Conservation (phyloP, 176 grass and related monocot genomes). For the Areca catechu region DNA sequence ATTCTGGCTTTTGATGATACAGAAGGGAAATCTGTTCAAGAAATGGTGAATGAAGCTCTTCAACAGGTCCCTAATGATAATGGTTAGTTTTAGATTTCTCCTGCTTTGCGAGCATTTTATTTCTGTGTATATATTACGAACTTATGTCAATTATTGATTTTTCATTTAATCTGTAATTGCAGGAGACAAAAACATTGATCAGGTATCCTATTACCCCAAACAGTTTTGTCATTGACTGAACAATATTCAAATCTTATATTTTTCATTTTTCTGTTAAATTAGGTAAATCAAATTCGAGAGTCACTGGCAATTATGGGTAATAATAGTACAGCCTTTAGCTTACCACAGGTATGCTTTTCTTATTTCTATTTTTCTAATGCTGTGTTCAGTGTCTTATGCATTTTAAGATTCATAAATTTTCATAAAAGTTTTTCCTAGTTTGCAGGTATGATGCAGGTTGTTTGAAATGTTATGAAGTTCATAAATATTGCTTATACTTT, state of each 20-base stretch:
- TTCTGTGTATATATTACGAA: background rate
- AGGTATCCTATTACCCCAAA: constrained; percentile 37
- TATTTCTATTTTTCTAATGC: background rate
- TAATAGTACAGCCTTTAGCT: constrained; percentile 91
- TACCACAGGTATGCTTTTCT: constrained; percentile 63
- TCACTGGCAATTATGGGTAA: constrained; percentile 80
- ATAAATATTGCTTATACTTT: no score
- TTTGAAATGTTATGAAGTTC: no score
- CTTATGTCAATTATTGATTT: constrained; percentile 10
- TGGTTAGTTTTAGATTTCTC: constrained; percentile 40
- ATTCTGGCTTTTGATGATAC: constrained; percentile 13
- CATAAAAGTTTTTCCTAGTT: no score
- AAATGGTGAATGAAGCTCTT: constrained; percentile 94
- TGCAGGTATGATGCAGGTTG: no score
- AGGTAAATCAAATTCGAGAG: constrained; percentile 97
- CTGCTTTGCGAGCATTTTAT: constrained; percentile 2
- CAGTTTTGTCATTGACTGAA: constrained; percentile 12
- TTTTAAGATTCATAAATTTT: no score
- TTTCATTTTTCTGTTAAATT: constrained; percentile 17
- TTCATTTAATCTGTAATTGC: constrained; percentile 30
- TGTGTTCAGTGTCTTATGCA: no score
- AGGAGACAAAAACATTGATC: constrained; percentile 79
- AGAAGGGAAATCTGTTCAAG: constrained; percentile 97
- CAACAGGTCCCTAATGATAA: constrained; percentile 57
- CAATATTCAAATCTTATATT: background rate